Base-by-base conservation (phyloP, 805 yeast genomes). In the Hemisphaericaspora nanyangensis region DNA sequence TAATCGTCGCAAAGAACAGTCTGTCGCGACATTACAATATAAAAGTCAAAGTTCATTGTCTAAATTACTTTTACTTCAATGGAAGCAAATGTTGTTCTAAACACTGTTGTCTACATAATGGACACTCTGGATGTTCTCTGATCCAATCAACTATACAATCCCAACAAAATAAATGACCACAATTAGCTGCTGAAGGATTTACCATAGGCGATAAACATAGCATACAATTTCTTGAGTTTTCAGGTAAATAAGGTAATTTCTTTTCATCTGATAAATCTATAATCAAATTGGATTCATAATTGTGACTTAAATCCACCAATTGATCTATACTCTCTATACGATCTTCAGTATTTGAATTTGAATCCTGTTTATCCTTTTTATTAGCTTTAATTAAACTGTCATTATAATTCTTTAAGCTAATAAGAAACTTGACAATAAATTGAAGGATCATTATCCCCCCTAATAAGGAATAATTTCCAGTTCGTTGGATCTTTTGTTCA, bases 131-230 rank as follows among this genome's bases (percentile, higher is more conserved):
- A 37, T 75, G 73, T 48, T 89, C 96, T 45, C 87, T 70, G 42
- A 89, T 78, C 98, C 98, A 91, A 50, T 85, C 95, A 6, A 80
- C 71, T 4, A 89, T 79, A 57, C 98, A 91, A 6, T 68, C 70
- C 97, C 98, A 91, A 61, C 99, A 91, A 58, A 86, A 91, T 12
- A 87, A 42, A 58, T 91, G 99, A 0, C 98, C 99, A 61, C 99
- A 91, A 4, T 81, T 76, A 0, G 95, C 88, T 44, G 86, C 77
- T 1, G 95, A 69, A 4, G 99, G 98, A 45, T 85, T 77, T 1
- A 63, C 69, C 93, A 91, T 85, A 12, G 74, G 70, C 7, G 85
- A 80, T 17, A 91, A 70, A 56, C 99, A 91, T 16, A 93, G 70
- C 74, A 89, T 83, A 55, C 99, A 91, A 30, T 74, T 70, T 38